Evolutionary conservation across 192 early-diverging fungal species (phyloP).

Genomic region (Coemansia sp.): DNA sequence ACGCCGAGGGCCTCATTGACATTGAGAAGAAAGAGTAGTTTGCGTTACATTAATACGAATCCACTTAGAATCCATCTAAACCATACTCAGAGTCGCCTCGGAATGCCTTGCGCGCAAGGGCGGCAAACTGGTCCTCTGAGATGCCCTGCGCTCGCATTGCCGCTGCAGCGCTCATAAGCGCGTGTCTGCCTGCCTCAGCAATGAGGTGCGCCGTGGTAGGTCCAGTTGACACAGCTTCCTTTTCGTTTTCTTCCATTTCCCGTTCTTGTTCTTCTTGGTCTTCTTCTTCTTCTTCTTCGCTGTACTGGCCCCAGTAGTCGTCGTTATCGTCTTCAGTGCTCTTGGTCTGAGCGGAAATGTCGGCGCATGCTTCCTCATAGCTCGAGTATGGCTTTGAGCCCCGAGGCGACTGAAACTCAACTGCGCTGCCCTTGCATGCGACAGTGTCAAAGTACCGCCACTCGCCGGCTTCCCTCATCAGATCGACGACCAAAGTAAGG

Average conservation of each 20-base stretch:
- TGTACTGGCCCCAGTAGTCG: slow-evolving; percentile 40
- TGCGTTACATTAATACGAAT: too few relatives aligned
- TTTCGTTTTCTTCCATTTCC: background rate
- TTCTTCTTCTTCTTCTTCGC: slow-evolving; percentile 4
- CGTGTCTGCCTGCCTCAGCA: slow-evolving; percentile 10
- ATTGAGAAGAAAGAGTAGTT: background rate
- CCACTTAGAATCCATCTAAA: background rate
- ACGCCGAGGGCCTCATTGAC: slow-evolving; percentile 13
- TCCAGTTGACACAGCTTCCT: background rate
- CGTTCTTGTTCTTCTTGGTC: background rate
- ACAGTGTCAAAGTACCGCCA: slow-evolving; percentile 40
- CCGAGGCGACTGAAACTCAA: background rate
- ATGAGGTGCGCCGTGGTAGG: background rate
- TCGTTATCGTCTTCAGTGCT: slow-evolving; percentile 11
- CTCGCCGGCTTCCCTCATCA: slow-evolving; percentile 21
- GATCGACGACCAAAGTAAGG: slow-evolving; percentile 14
- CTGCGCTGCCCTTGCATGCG: background rate
- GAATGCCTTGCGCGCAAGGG: slow-evolving; percentile 10
- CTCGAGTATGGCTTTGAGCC: background rate
- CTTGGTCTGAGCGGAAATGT: background rate
- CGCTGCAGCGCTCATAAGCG: slow-evolving; percentile 29
- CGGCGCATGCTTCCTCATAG: background rate
- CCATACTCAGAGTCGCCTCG: background rate
- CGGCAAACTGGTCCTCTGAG: slow-evolving; percentile 29
- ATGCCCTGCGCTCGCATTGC: slow-evolving; percentile 22